Evolutionary conservation across 768 basidiomycete species (phyloP), one percentile per base, ranked within the genome.

Genomic region (Russula emetica): DNA sequence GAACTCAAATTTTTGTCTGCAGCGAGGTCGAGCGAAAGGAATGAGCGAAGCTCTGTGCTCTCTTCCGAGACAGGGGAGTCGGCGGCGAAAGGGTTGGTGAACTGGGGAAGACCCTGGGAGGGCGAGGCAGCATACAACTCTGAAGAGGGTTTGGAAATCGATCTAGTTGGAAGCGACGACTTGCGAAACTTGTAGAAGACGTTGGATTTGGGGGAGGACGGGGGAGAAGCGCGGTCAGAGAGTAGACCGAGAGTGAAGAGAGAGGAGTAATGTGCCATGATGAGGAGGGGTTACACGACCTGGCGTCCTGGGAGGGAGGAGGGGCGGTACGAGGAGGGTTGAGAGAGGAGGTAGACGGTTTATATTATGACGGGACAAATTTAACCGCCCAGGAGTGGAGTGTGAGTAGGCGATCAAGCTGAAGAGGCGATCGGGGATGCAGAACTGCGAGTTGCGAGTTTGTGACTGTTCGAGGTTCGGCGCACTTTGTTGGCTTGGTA

Each of bases 1-100:
- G 59, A 51, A n/a, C 49, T 74, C 60, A 75, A 71, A 4, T 76
- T 78, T 66, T 77, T 76, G 28, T 78, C 76, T 71, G 85, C 83
- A 44, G 85, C 86, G 5, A 86, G 79, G 72, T 88, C 87, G 60
- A 88, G 80, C 40, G 83, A 87, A 56, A 88, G 80, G 72, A 87
- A 88, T 3, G 87, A 88, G 47, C 82, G 80, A 70, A 68, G 58
- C 38, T 67, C 61, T 20, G 38, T 40, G 36, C 44, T 47, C 18
- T 55, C n/a, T 14, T 49, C 11, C 45, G 45, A 47, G 45, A 11
- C 30, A 26, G 58, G 51, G 1, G 61, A 60, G 20, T 42, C 32
- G 8, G 36, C 56, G 3, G 28, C 60, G n/a, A 66, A 68, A 18
- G 63, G 64, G 26, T 67, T 59, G 18, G 65, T 60, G 61, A 67